Conservation (phyloP, 768 basidiomycete species). For the Mycena maculata region DNA sequence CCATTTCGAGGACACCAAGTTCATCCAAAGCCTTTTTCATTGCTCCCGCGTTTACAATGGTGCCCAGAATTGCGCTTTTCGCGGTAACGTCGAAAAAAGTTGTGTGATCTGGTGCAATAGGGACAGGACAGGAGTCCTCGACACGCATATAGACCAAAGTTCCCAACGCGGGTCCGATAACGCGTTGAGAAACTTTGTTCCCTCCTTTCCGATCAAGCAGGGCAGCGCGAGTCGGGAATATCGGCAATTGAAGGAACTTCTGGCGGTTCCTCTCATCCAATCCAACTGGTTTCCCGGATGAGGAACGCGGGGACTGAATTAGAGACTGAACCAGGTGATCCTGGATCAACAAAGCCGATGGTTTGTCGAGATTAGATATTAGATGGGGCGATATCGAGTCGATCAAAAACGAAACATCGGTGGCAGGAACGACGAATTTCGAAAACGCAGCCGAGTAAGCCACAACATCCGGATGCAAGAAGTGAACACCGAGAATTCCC, state of each 20-base stretch:
- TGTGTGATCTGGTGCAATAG: conserved; percentile 6
- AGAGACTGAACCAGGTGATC: conserved; percentile 27
- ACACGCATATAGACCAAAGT: conserved; percentile 23
- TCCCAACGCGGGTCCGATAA: conserved; percentile 16
- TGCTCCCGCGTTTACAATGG: conserved; percentile 3
- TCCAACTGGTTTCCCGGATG: neutral
- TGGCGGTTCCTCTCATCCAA: neutral
- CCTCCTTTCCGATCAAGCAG: neutral
- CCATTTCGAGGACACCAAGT: conserved; percentile 32
- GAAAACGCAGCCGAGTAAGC: conserved; percentile 1
- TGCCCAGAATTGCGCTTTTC: conserved; percentile 19
- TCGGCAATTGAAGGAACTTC: conserved; percentile 30
- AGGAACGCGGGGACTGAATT: conserved; percentile 8
- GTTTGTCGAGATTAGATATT: conserved; percentile 8
- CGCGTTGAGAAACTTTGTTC: conserved; percentile 16
- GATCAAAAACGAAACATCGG: conserved; percentile 18
- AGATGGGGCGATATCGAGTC: conserved; percentile 10
- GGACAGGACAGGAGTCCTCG: conserved; percentile 32
- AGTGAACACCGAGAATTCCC: conserved; percentile 31
- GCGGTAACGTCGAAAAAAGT: conserved; percentile 34
- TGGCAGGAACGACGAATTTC: neutral
- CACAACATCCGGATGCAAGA: conserved; percentile 34
- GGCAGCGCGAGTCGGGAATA: conserved; percentile 34
- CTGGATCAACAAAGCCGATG: conserved; percentile 24
- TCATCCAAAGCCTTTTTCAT: conserved; percentile 24